Percentiles rank a stretch among this genome's conserved stretches.
These are phyloP conservation scores for Neocatenulostroma microsporum DNA, from an alignment of 2,329 filamentous ascomycete genomes.

Conservation along the genomic window DNA sequence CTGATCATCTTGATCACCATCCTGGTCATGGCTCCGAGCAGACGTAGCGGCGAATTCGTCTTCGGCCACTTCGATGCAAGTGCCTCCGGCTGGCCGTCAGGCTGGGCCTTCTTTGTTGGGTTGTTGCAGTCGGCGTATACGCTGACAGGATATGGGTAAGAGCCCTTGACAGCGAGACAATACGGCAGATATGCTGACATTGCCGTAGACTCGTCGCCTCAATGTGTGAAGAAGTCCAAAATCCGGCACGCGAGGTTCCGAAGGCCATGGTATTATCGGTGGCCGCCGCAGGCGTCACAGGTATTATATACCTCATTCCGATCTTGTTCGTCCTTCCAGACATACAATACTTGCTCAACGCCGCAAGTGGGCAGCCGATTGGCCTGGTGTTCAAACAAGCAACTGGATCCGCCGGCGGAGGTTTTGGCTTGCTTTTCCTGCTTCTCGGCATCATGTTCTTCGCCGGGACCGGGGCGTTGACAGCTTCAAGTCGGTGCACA, in stretches of 20 bases:
- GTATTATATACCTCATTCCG: conserved; percentile 61
- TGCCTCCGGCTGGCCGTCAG: conserved; percentile 56
- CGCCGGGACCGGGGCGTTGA: conserved; percentile 66
- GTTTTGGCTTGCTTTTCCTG: conserved; percentile 67
- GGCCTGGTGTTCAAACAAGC: conserved; percentile 67
- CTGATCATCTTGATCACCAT: conserved; percentile 61
- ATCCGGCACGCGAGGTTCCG: conserved; percentile 60
- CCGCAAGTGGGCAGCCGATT: conserved; percentile 67
- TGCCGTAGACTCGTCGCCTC: conserved; percentile 62
- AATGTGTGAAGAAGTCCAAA: conserved; percentile 67
- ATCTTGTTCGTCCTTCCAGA: conserved; percentile 69
- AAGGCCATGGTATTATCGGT: conserved; percentile 65
- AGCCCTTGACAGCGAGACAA: too few relatives aligned
- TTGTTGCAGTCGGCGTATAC: conserved; percentile 58
- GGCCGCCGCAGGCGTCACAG: conserved; percentile 57
- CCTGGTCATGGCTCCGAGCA: conserved; percentile 51
- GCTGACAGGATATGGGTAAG: conserved; percentile 46
- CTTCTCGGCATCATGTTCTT: conserved; percentile 71
- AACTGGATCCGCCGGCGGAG: conserved; percentile 61
- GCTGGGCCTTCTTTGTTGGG: conserved; percentile 67
- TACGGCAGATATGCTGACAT: too few relatives aligned
- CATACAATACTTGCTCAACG: conserved; percentile 54
- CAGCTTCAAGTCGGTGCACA: conserved; percentile 62
- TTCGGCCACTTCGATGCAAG: conserved; percentile 62
- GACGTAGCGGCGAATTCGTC: conserved; percentile 55